Evolutionary conservation across 345 rosid species (phyloP).

Genomic region (Hibiscus mutabilis): DNA sequence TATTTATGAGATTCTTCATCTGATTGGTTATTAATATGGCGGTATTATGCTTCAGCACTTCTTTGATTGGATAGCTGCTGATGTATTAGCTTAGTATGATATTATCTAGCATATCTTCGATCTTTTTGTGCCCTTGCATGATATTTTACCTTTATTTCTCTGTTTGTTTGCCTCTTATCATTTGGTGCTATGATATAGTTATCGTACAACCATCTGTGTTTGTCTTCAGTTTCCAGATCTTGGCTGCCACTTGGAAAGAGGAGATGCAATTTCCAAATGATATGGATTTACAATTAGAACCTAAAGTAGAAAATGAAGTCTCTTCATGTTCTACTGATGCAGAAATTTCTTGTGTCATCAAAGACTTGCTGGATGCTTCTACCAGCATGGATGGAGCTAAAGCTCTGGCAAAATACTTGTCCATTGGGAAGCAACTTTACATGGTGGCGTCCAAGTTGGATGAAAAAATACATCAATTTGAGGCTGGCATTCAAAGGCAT

Average conservation of each 20-base stretch:
- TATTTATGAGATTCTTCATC: not conserved
- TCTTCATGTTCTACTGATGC: slow-evolving; percentile 34
- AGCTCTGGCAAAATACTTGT: slow-evolving; percentile 49
- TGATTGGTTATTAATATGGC: not conserved
- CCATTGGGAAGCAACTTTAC: slow-evolving; percentile 54
- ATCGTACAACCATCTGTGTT: not conserved
- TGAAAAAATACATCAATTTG: slow-evolving; percentile 54
- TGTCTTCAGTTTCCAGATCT: slow-evolving; percentile 62
- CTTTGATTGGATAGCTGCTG: not conserved
- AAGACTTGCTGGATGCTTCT: slow-evolving; percentile 57
- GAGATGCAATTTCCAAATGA: slow-evolving; percentile 35
- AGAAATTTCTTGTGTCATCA: slow-evolving; percentile 42
- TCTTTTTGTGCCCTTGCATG: not conserved
- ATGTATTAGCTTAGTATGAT: slow-evolving; percentile 3
- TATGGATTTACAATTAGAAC: slow-evolving; percentile 32
- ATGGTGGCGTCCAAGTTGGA: slow-evolving; percentile 41
- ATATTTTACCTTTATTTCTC: slow-evolving; percentile 1
- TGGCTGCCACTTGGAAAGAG: slow-evolving; percentile 52
- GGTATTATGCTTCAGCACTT: not conserved
- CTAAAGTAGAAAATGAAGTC: slow-evolving; percentile 33
- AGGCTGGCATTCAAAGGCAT: slow-evolving; percentile 53
- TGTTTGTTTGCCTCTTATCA: not conserved
- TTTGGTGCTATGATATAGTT: slow-evolving; percentile 3
- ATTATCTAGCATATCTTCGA: not conserved
- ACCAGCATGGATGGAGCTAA: slow-evolving; percentile 35